Conservation (phyloP, 2,329 filamentous ascomycete species). For the Colletotrichum eremochloae region DNA sequence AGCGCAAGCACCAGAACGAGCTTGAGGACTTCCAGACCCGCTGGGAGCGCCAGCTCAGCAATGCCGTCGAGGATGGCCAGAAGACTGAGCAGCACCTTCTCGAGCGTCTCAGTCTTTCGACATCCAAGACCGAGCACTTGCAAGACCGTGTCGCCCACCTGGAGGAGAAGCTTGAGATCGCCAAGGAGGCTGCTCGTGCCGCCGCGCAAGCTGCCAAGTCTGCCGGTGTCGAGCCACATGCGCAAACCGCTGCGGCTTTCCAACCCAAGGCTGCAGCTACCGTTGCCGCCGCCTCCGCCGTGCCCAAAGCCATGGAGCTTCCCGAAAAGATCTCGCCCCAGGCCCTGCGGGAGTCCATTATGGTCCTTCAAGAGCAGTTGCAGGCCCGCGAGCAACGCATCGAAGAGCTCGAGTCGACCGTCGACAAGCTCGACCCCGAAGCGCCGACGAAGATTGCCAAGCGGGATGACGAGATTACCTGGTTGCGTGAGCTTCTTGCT, state of each 20-base stretch:
- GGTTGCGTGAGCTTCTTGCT: slow-evolving; percentile 92
- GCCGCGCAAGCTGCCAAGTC: slow-evolving; percentile 82
- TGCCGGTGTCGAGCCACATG: slow-evolving; percentile 58
- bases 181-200: slow-evolving; percentile 87
- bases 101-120: slow-evolving; percentile 84
- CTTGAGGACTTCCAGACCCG: slow-evolving; percentile 82
- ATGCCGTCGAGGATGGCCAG: slow-evolving; percentile 84
- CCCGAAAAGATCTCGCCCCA: slow-evolving; percentile 94
- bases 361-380: slow-evolving; percentile 95
- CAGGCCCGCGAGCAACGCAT: slow-evolving; percentile 93
- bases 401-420: slow-evolving; percentile 83
- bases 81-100: slow-evolving; percentile 83
- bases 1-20: slow-evolving; percentile 74
- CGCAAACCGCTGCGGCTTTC: slow-evolving; percentile 47
- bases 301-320: slow-evolving; percentile 60
- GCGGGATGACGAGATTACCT: slow-evolving; percentile 92
- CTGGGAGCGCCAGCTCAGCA: slow-evolving; percentile 80
- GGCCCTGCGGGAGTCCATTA: slow-evolving; percentile 93
- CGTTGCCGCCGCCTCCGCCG: slow-evolving; percentile 51
- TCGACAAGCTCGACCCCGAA: slow-evolving; percentile 79
- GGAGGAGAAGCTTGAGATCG: slow-evolving; percentile 91
- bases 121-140: slow-evolving; percentile 86
- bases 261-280: slow-evolving; percentile 51
- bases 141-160: slow-evolving; percentile 88
- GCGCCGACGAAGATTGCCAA: slow-evolving; percentile 87